Conservation (phyloP, 116 monocot species). For the Trichopus zeylanicus region DNA sequence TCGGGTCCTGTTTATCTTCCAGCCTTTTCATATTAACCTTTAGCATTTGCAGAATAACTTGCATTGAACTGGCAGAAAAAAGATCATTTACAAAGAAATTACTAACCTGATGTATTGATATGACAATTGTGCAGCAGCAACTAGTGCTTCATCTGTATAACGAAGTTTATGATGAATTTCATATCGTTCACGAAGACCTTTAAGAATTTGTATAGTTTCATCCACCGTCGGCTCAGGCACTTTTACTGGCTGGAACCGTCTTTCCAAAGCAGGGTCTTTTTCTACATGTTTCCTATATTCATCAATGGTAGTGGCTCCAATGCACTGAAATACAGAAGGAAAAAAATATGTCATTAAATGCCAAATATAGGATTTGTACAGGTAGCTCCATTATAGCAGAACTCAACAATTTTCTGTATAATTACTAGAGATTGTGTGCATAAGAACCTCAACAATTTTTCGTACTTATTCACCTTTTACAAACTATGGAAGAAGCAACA, state of each 20-base stretch:
- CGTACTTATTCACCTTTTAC: background rate
- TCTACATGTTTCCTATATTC: conserved; percentile 56
- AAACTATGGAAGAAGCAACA: background rate
- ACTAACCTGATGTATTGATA: conserved; percentile 46
- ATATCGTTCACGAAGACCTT: conserved; percentile 46
- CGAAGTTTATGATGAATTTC: conserved; percentile 52
- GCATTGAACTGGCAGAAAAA: background rate
- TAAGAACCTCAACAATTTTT: background rate
- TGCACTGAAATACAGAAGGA: conserved; percentile 37
- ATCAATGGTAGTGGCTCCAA: conserved; percentile 53
- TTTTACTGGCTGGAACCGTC: conserved; percentile 47
- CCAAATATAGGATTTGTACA: background rate
- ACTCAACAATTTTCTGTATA: background rate
- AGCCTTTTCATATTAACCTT: no score
- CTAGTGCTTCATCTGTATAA: conserved; percentile 43
- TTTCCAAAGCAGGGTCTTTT: conserved; percentile 46
- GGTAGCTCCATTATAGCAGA: background rate
- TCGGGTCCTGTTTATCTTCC: no score
- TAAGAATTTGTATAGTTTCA: conserved; percentile 47
- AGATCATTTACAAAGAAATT: background rate
- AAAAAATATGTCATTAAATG: background rate
- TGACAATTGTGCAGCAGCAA: conserved; percentile 43
- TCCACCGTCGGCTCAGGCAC: conserved; percentile 51
- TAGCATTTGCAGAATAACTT: no score
- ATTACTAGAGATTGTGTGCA: no score